phyloP scores from a whole-genome alignment of 768 basidiomycete species.

The Polyporus arcularius region DNA sequence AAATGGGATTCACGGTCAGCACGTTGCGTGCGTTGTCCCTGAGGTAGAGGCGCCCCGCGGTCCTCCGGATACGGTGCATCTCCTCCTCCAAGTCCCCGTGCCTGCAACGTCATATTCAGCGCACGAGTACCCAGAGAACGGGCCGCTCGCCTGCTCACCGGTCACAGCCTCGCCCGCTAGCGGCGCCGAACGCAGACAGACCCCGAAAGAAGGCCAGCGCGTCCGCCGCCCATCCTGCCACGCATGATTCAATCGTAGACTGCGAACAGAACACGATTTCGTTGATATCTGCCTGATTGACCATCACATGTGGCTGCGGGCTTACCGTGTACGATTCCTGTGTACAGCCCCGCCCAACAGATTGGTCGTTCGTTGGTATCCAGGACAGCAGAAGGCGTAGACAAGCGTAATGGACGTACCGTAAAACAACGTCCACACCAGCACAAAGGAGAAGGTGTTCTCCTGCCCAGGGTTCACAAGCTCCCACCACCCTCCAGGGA shows the following conservation, averaged over 20 bases:
- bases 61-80: too few relatives aligned
- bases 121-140: neutral
- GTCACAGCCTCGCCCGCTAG: neutral
- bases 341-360: constrained; percentile 11
- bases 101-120: constrained; percentile 26
- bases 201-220: neutral
- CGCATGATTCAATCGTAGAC: constrained; percentile 39
- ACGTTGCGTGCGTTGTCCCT: too few relatives aligned
- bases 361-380: neutral
- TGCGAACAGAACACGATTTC: constrained; percentile 22
- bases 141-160: constrained; percentile 2
- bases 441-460: constrained; percentile 86
- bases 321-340: constrained; percentile 53
- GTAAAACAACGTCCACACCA: constrained; percentile 93
- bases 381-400: neutral
- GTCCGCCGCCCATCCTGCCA: constrained; percentile 8
- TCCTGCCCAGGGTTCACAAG: constrained; percentile 87
- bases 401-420: constrained; percentile 49
- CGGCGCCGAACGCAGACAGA: neutral
- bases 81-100: neutral
- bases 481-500: constrained; percentile 63
- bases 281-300: constrained; percentile 16
- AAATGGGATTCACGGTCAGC: too few relatives aligned
- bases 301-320: constrained; percentile 13
- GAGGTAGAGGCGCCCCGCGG: too few relatives aligned